Percentiles rank a stretch among this genome's conserved stretches.
Evolutionary conservation across 352 stramenopile species (phyloP).

Genomic region (Globisporangium paddicum): DNA sequence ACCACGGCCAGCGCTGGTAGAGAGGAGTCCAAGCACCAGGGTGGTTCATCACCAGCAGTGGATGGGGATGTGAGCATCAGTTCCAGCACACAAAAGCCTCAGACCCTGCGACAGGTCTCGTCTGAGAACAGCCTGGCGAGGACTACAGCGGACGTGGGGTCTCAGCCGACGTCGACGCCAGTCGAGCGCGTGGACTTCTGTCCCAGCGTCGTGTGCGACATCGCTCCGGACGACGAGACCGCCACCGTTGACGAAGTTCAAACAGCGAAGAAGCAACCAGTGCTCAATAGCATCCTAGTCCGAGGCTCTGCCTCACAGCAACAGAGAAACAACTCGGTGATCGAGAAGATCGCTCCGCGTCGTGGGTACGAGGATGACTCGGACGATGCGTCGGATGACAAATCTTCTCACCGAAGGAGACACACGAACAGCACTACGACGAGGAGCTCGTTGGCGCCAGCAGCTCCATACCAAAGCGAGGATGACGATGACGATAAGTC

Average conservation of each 20-base stretch:
- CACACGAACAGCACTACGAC: background rate
- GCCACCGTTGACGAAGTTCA: background rate
- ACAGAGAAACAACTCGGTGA: background rate
- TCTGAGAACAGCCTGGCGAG: slow-evolving; percentile 22
- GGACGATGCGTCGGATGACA: background rate
- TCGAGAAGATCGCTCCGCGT: slow-evolving; percentile 13
- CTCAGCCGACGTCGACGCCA: background rate
- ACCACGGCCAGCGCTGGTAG: background rate
- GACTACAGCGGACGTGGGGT: background rate
- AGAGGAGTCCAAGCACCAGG: background rate
- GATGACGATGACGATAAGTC: no score
- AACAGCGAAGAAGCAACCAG: background rate
- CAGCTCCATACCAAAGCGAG: no score
- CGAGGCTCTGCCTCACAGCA: background rate
- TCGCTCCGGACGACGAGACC: slow-evolving; percentile 18
- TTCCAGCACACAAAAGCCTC: background rate
- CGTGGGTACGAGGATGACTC: background rate
- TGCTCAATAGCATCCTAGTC: slow-evolving; percentile 9
- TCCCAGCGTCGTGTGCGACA: slow-evolving; percentile 31
- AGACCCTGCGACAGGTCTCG: slow-evolving; percentile 19
- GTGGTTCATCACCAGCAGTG: background rate
- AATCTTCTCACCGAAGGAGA: background rate
- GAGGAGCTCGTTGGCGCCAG: no score
- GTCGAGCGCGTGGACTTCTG: slow-evolving; percentile 17
- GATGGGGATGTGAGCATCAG: background rate